Evolutionary conservation across 352 stramenopile genomes (phyloP), one percentile per base, ranked within the genome.

Genomic region (Phytophthora syringae): DNA sequence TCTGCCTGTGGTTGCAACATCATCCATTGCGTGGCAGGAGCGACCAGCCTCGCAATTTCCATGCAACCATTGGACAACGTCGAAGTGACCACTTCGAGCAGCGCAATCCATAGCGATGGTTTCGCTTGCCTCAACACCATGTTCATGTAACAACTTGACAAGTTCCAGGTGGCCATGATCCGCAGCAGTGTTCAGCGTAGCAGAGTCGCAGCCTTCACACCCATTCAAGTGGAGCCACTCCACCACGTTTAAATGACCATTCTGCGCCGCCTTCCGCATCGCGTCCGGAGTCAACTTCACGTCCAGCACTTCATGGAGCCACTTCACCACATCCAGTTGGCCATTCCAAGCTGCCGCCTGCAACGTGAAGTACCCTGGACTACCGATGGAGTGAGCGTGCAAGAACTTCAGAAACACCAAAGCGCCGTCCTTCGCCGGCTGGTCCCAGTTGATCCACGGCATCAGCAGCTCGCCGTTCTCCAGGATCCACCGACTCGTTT

Each of bases 261-360:
- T 57, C 3, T 64, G 60, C 16, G 43, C 70, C 53, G 61, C 69
- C 49, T 67, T 56, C 70, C 65, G 70, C 48, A 74, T 42, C 2
- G 60, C 70, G 11, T n/a, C n/a, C n/a, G 60, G 66, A 0, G 53
- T 56, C 3, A 74, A 61, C 0, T 60, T 60, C 15, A 70, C 60
- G 13, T 49, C 53, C 18, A 74, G 36, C 12, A 70, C 66, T 27
- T 28, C 18, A 44, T 88, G 73, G 1, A 77, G 60, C 65, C 70
- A 77, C 2, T 74, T 30, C n/a, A 77, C 70, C 7, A 79, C 43
- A 11, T 70, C 70, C 0, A 76, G 18, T 45, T 79, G 67, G 18
- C 71, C 71, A 60, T 65, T 76, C 42, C 66, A 77, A 0, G 85
- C 83, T 12, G 85, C 81, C n/a, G 77, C 60, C 67, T 89, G 79